Conservation (phyloP, 1,284 basidiomycete species). For the Pseudozyma pruni region DNA sequence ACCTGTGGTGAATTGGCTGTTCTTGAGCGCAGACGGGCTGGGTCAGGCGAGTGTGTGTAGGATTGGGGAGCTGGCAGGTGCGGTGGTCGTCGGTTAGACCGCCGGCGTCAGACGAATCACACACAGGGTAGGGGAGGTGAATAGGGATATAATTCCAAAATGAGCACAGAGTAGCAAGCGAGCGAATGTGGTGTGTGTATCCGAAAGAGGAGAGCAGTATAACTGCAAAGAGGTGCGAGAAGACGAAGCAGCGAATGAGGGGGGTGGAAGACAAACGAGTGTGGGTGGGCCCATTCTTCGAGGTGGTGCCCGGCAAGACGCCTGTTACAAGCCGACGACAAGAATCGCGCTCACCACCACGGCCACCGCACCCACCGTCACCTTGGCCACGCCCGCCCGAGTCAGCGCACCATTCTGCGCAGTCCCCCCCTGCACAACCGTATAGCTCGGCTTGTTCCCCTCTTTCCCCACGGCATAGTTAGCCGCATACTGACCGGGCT, state of each 20-base stretch:
- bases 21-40: constrained; percentile 76
- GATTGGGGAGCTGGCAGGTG: constrained; percentile 10
- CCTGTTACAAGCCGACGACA: constrained; percentile 14
- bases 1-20: constrained; percentile 90
- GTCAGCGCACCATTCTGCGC: constrained; percentile 32
- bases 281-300: background rate
- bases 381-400: constrained; percentile 13
- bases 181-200: background rate
- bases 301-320: too few species aligned
- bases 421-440: constrained; percentile 50
- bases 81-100: constrained; percentile 11
- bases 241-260: background rate
- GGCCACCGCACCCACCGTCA: constrained; percentile 6
- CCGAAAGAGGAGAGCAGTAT: too few species aligned
- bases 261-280: too few species aligned
- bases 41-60: constrained; percentile 16
- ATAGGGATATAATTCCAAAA: too few species aligned
- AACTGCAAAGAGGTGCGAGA: background rate
- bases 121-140: background rate
- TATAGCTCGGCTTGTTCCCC: constrained; percentile 53
- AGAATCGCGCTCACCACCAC: constrained; percentile 14
- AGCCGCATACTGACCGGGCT: constrained; percentile 58
- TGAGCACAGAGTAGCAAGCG: too few species aligned
- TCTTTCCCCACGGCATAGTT: constrained; percentile 58
- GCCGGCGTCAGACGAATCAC: background rate